These are phyloP conservation scores for Amauroascus verrucosus DNA, from an alignment of 2,329 filamentous ascomycete species.

Conservation along the genomic window DNA sequence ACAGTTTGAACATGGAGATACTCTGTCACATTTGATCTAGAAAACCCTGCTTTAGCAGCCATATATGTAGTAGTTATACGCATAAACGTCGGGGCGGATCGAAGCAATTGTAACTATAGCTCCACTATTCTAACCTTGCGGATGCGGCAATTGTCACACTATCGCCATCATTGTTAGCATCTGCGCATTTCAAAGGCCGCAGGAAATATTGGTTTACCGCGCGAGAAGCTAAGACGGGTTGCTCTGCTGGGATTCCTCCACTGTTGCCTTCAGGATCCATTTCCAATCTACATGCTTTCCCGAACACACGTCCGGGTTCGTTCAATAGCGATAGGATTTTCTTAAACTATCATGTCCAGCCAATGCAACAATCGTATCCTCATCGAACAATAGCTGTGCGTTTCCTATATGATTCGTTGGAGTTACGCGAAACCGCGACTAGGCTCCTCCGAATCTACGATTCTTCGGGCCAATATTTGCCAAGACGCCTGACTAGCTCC, in stretches of 20 bases:
- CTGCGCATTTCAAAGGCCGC: not conserved
- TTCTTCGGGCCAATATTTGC: too few relatives aligned
- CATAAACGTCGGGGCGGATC: too few relatives aligned
- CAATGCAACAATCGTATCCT: not conserved
- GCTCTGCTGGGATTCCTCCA: not conserved
- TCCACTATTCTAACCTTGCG: conserved; percentile 13
- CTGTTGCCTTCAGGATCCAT: not conserved
- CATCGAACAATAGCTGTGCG: not conserved
- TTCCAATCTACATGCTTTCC: not conserved
- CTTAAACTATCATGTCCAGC: not conserved
- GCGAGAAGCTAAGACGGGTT: not conserved
- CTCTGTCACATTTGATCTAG: conserved; percentile 19
- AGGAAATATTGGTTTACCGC: not conserved
- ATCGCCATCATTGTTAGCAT: not conserved
- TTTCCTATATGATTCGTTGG: too few relatives aligned
- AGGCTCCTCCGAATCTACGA: too few relatives aligned
- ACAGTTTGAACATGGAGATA: conserved; percentile 18
- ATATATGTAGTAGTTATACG: not conserved
- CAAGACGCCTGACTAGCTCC: too few relatives aligned
- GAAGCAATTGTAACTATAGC: not conserved
- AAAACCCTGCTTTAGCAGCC: not conserved
- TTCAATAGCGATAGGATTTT: not conserved
- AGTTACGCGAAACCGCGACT: too few relatives aligned
- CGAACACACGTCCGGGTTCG: not conserved
- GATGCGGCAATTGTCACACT: conserved; percentile 18